A percentile compares a stretch with the other conserved stretches of the same genome.
Evolutionary conservation across 2,329 filamentous ascomycete species (phyloP).

Genomic region (Elsinoe batatas): DNA sequence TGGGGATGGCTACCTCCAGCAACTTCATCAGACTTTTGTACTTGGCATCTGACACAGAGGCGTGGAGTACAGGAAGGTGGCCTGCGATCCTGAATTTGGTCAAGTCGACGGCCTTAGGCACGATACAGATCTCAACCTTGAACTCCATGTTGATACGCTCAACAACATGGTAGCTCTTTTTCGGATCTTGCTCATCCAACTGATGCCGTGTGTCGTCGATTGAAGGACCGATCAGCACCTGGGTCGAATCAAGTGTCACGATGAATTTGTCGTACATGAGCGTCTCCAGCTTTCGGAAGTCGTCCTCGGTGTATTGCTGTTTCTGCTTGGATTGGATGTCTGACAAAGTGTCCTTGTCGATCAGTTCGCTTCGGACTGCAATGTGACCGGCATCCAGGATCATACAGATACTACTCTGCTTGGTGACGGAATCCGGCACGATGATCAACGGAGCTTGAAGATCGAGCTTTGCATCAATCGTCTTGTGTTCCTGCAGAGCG

Average conservation of each 20-base stretch:
- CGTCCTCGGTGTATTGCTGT: slow-evolving; percentile 76
- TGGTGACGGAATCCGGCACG: slow-evolving; percentile 83
- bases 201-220: slow-evolving; percentile 83
- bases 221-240: slow-evolving; percentile 88
- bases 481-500: slow-evolving; percentile 94
- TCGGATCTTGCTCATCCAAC: slow-evolving; percentile 54
- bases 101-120: slow-evolving; percentile 90
- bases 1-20: slow-evolving; percentile 89
- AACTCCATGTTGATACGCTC: slow-evolving; percentile 98
- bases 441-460: slow-evolving; percentile 94
- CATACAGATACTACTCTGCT: slow-evolving; percentile 70
- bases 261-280: slow-evolving; percentile 97
- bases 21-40: slow-evolving; percentile 96
- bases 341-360: slow-evolving; percentile 80
- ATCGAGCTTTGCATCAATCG: slow-evolving; percentile 90
- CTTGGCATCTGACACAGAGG: slow-evolving; percentile 83
- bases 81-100: slow-evolving; percentile 88
- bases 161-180: slow-evolving; percentile 72
- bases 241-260: slow-evolving; percentile 85
- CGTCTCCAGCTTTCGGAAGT: slow-evolving; percentile 77
- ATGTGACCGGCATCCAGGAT: slow-evolving; percentile 96
- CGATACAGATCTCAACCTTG: slow-evolving; percentile 86
- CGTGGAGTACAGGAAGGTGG: slow-evolving; percentile 83
- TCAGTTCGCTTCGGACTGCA: slow-evolving; percentile 84
- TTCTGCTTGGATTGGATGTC: slow-evolving; percentile 87